phyloP scores from a whole-genome alignment of 768 basidiomycete species.

The Leucosporidium creatinivorum region DNA sequence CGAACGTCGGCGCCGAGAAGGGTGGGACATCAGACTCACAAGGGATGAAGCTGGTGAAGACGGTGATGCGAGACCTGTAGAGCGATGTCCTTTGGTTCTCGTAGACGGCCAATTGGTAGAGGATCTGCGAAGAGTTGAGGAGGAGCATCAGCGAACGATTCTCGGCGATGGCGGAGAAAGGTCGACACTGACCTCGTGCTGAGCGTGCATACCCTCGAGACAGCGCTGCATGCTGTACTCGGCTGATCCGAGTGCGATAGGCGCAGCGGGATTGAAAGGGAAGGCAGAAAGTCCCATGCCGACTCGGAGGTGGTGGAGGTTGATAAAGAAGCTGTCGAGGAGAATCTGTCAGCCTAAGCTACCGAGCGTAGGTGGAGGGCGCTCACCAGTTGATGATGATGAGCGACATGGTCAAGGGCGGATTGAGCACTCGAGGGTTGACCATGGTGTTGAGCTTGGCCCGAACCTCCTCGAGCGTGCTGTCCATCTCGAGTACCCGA shows the following conservation, averaged over 20 bases:
- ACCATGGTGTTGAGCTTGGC: conserved; percentile 6
- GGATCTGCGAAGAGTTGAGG: conserved; percentile 6
- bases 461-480: conserved; percentile 13
- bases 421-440: background rate
- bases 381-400: conserved; percentile 27
- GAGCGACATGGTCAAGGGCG: conserved; percentile 13
- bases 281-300: conserved; percentile 15
- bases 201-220: conserved; percentile 18
- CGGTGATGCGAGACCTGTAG: conserved; percentile 11
- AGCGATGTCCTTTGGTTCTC: conserved; percentile 22
- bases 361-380: no score
- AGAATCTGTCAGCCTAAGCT: background rate
- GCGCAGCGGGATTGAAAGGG: conserved; percentile 21
- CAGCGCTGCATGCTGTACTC: conserved; percentile 28
- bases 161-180: background rate
- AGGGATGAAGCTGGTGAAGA: conserved; percentile 22
- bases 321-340: conserved; percentile 13
- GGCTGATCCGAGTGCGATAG: conserved; percentile 17
- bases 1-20: background rate
- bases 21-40: background rate
- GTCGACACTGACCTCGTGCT: conserved; percentile 9
- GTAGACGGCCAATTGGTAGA: conserved; percentile 22
- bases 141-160: background rate
- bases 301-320: conserved; percentile 24
- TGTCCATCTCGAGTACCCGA: conserved; percentile 23